Base-by-base conservation (phyloP, 2,329 filamentous ascomycete species). In the Curvularia eragrostidis region DNA sequence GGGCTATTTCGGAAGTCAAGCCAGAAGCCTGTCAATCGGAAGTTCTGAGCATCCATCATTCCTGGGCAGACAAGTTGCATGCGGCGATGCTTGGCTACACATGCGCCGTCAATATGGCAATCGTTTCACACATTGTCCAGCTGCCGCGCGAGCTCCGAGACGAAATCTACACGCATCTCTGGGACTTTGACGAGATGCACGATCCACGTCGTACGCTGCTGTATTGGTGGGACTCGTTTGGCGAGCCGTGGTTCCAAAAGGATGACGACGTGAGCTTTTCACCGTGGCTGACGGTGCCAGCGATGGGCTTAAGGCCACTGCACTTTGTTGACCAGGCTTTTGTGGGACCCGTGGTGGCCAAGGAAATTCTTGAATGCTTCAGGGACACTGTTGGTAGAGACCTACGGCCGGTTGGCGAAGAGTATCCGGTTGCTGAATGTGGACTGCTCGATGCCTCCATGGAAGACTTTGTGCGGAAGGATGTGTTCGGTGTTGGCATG, bases 71-170 rank as follows among this genome's bases (percentile, higher is more conserved):
- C 13, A 34, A 24, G 24, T 26, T 58, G 10, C 49, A 59, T 15
- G n/a, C 15, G 3, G 50, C 53, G 9, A 49, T 54, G 13, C 43
- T 54, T 7, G 6, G 21, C 19, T 54, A 49, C 28, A 34, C 43
- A 21, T n/a, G 47, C 21, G 52, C 38, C 26, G 50, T 52, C 13
- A 48, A 49, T 21, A 52, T 42, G 56, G 21, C 36, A 39, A 38
- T 49, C 21, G 39, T 57, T 30, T 24, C 38, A 15, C 42, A 53
- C 5, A 30, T 59, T 19, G 34, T 62, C 2, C 9, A 50, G 3
- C 30, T 58, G 21, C 57, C 58, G 9, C 54, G 51, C 13, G 58
- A 63, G 34, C 48, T 55, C 5, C 54, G 54, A n/a, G 54, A 61
- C 18, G 36, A 24, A 19, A 52, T 56, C 32, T 58, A 58, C 41